Conservation (phyloP, 1,284 basidiomycete species). For the Cystobasidium slooffiae region DNA sequence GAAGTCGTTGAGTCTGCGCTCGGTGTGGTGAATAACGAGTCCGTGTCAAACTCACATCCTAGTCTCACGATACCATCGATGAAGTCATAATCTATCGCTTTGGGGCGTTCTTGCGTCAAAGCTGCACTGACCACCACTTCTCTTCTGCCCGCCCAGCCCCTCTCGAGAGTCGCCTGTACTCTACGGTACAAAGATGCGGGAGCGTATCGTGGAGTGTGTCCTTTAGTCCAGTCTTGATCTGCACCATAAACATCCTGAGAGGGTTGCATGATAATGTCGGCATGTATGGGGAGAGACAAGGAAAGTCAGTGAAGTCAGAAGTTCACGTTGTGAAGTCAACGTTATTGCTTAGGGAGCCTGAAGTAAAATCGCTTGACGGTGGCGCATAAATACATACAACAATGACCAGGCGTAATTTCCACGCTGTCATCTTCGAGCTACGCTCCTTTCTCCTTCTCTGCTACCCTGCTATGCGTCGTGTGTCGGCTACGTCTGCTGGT, state of each 20-base stretch:
- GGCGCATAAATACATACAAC: not conserved
- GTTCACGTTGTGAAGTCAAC: not conserved
- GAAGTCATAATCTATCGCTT: slow-evolving; percentile 7
- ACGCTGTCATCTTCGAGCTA: too few relatives aligned
- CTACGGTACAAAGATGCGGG: too few relatives aligned
- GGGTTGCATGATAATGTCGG: too few relatives aligned
- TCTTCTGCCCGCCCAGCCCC: not conserved
- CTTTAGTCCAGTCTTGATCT: too few relatives aligned
- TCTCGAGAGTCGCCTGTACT: not conserved
- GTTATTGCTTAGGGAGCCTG: too few relatives aligned
- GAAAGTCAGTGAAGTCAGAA: not conserved
- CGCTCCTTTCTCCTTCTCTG: too few relatives aligned
- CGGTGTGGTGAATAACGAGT: too few relatives aligned
- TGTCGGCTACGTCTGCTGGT: slow-evolving; percentile 15
- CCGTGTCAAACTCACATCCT: slow-evolving; percentile 10
- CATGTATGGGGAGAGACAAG: not conserved
- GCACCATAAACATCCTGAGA: too few relatives aligned
- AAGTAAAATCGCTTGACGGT: not conserved
- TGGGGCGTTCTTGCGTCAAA: slow-evolving; percentile 4
- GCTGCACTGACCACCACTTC: slow-evolving; percentile 23
- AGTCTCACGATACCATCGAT: slow-evolving; percentile 3
- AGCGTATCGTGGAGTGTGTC: too few relatives aligned
- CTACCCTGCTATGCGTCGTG: too few relatives aligned
- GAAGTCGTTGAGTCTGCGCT: too few relatives aligned
- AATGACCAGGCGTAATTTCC: not conserved